These are phyloP conservation scores for Solanum etuberosum DNA, from an alignment of 257 asterid species.

Conservation along the genomic window DNA sequence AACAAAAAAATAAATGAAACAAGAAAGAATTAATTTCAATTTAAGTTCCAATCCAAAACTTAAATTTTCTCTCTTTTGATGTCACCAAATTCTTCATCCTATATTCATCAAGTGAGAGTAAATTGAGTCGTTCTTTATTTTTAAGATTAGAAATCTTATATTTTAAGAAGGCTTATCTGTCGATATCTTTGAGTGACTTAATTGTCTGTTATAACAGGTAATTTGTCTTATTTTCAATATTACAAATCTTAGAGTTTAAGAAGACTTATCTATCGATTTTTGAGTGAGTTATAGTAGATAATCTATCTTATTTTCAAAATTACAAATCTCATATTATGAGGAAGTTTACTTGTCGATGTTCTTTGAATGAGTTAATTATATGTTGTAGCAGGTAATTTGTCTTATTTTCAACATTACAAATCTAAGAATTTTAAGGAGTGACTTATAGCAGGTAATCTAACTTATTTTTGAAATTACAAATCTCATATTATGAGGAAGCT, in stretches of 20 bases:
- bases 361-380: background rate
- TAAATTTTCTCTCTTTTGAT: background rate
- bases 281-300: background rate
- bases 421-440: background rate
- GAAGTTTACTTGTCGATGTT: no score
- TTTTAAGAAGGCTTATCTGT: no score
- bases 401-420: background rate
- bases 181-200: no score
- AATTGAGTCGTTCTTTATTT: background rate
- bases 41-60: background rate
- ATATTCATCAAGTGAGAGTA: conserved; percentile 1
- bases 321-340: no score
- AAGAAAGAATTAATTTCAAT: background rate
- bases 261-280: background rate
- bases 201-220: no score
- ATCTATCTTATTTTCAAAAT: no score
- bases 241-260: background rate
- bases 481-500: no score
- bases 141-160: background rate
- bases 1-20: background rate
- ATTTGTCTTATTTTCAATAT: background rate
- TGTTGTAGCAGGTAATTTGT: background rate
- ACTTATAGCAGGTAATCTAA: background rate
- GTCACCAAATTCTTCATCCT: background rate
- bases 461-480: no score